Conservation (phyloP, 2,329 filamentous ascomycete species). For the Leptographium wingfieldii region DNA sequence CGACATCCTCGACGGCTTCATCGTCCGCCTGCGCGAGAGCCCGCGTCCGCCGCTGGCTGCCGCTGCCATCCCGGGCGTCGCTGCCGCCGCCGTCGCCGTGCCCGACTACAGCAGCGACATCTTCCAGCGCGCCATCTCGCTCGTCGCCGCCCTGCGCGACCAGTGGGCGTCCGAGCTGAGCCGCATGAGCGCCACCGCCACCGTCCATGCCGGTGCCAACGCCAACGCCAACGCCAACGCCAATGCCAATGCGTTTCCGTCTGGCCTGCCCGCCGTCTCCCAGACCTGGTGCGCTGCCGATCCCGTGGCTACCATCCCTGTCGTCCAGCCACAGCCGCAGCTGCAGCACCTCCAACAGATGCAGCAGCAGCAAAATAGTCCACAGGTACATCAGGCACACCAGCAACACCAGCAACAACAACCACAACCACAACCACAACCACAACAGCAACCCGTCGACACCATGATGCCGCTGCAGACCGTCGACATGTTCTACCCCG, state of each 20-base stretch:
- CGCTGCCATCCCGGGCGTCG: neutral
- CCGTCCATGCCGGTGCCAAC: neutral
- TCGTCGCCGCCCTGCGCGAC: slow-evolving; percentile 7
- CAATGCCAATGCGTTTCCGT: neutral
- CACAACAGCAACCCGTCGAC: neutral
- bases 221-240: neutral
- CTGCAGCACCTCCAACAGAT: neutral
- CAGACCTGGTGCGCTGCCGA: neutral
- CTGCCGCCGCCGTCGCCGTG: neutral
- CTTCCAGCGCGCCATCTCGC: slow-evolving; percentile 1
- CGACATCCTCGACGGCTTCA: slow-evolving; percentile 16
- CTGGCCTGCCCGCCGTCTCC: neutral
- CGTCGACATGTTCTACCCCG: neutral
- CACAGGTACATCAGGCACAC: neutral
- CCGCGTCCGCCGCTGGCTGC: slow-evolving; percentile 7
- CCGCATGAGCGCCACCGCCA: neutral
- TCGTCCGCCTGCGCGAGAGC: slow-evolving; percentile 8
- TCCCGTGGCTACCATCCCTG: neutral
- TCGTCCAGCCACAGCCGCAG: neutral
- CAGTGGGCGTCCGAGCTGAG: slow-evolving; percentile 6
- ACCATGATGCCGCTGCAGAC: neutral
- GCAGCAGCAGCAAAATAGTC: neutral
- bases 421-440: neutral
- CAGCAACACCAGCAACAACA: neutral
- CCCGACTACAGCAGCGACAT: slow-evolving; percentile 1